A percentile compares a stretch with the other conserved stretches of the same genome.
Evolutionary conservation across 2,329 filamentous ascomycete genomes (phyloP).

Genomic region (Curvularia eragrostidis): DNA sequence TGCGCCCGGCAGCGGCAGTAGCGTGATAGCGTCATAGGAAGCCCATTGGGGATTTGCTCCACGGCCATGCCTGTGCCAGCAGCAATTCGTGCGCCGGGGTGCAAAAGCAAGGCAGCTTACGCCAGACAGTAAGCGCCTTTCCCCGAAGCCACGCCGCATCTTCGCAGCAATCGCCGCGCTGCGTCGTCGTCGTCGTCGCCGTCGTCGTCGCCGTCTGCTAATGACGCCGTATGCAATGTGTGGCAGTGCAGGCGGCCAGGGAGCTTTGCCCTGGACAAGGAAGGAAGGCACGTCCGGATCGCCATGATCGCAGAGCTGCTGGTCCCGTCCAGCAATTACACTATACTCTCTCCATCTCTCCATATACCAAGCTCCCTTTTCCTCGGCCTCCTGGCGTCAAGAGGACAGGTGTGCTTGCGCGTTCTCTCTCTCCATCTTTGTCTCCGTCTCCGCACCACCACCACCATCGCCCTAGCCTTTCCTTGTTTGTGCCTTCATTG

Average conservation of each 20-base stretch:
- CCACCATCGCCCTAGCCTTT: background rate
- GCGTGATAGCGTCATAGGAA: slow-evolving; percentile 7
- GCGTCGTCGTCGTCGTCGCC: background rate
- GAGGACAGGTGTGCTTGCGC: slow-evolving; percentile 10
- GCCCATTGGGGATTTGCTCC: background rate
- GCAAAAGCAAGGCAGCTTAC: background rate
- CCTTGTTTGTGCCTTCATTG: slow-evolving; percentile 7
- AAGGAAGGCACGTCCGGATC: slow-evolving; percentile 11
- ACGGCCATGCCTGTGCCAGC: background rate
- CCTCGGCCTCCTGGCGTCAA: background rate
- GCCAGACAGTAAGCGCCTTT: background rate
- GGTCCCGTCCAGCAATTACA: background rate
- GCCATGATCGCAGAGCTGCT: slow-evolving; percentile 6
- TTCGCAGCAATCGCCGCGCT: background rate
- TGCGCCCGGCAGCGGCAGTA: slow-evolving; percentile 6
- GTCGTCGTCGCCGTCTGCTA: too few species aligned
- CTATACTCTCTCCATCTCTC: slow-evolving; percentile 2
- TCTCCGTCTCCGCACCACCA: background rate
- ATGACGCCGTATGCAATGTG: background rate
- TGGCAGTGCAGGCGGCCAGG: slow-evolving; percentile 6
- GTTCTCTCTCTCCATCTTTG: background rate
- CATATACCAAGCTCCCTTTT: slow-evolving; percentile 10
- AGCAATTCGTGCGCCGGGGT: too few species aligned
- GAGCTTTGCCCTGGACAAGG: background rate
- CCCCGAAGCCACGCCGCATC: background rate